phyloP scores from a whole-genome alignment of 306 rosid genomes.

The Cucumis hystrix region DNA sequence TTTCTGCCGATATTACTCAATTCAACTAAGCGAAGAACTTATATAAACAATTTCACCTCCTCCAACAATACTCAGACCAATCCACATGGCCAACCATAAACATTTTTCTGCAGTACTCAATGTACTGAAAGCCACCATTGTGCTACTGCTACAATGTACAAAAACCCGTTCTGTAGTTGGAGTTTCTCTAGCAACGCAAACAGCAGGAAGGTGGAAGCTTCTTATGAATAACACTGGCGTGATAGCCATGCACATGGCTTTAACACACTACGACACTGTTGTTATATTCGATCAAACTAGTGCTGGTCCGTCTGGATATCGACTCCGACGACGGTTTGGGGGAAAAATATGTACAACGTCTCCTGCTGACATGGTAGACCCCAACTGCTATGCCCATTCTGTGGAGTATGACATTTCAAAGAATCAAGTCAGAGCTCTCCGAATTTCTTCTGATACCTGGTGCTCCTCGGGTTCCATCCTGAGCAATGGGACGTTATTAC shows the following conservation, averaged over 20 bases:
- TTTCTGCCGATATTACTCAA: not conserved
- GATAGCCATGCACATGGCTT: conserved; percentile 68
- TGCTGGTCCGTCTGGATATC: conserved; percentile 41
- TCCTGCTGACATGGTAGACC: conserved; percentile 17
- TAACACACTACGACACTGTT: conserved; percentile 46
- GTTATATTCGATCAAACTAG: conserved; percentile 56
- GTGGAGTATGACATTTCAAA: conserved; percentile 48
- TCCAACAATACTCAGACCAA: not conserved
- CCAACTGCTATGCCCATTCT: conserved; percentile 71
- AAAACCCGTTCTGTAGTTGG: conserved; percentile 10
- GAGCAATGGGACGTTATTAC: conserved; percentile 59
- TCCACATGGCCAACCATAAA: conserved; percentile 10
- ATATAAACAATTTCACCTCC: not conserved
- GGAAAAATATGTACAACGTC: conserved; percentile 23
- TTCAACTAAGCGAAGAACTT: not conserved
- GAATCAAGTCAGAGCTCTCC: conserved; percentile 43
- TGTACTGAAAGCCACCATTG: conserved; percentile 10
- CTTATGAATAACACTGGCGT: conserved; percentile 45
- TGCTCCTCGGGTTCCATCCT: conserved; percentile 72
- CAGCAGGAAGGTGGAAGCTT: conserved; percentile 55
- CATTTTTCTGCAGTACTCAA: not conserved
- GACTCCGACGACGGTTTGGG: conserved; percentile 26
- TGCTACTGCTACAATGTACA: conserved; percentile 1
- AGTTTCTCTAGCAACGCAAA: not conserved
- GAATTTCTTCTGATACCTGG: conserved; percentile 58